Conservation (phyloP, 495 filamentous ascomycete genomes). For the Pseudevernia furfuracea region DNA sequence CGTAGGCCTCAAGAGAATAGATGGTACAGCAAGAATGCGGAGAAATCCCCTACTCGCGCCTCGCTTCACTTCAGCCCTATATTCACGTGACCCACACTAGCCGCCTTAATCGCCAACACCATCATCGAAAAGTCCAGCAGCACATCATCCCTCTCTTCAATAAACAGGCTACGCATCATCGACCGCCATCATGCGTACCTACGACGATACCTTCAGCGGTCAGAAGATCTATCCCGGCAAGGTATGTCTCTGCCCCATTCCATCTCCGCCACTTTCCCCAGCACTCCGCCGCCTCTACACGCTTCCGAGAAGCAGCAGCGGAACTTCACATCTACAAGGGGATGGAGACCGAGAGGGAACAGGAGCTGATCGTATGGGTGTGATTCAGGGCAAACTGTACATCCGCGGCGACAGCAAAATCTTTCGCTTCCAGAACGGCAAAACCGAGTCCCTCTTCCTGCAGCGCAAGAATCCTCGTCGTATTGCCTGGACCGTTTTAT, state of each 20-base stretch:
- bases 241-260: constrained; percentile 52
- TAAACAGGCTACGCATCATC: constrained; percentile 15
- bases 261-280: neutral
- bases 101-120: constrained; percentile 10
- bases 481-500: constrained; percentile 97
- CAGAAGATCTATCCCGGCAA: constrained; percentile 98
- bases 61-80: constrained; percentile 21
- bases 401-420: constrained; percentile 99
- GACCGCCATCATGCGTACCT: constrained; percentile 84
- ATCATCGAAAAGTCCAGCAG: constrained; percentile 9
- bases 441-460: constrained; percentile 98
- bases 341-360: neutral
- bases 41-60: neutral
- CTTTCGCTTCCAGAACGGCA: constrained; percentile 99
- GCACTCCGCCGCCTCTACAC: neutral
- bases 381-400: constrained; percentile 86
- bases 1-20: neutral
- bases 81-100: constrained; percentile 22
- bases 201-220: constrained; percentile 97
- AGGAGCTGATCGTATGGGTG: neutral
- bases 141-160: neutral
- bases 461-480: constrained; percentile 99
- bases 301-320: neutral
- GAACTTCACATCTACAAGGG: neutral
- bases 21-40: neutral